These are phyloP conservation scores for Penicillium sp. DNA, from an alignment of 2,329 filamentous ascomycete genomes.

Conservation along the genomic window DNA sequence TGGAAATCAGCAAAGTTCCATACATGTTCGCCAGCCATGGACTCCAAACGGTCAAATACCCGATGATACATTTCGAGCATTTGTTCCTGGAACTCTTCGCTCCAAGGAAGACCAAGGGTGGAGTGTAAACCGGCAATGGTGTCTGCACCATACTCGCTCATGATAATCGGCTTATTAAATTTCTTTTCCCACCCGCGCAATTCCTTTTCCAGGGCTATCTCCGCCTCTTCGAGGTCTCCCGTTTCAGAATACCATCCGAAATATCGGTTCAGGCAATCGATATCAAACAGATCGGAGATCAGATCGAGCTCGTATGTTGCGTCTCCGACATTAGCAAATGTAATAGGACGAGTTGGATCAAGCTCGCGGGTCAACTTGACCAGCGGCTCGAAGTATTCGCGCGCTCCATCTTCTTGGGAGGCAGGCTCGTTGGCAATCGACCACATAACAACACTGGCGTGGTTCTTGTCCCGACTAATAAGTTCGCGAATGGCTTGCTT, in stretches of 20 bases:
- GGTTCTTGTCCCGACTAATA: constrained; percentile 27
- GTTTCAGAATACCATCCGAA: constrained; percentile 30
- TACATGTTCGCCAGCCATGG: constrained; percentile 27
- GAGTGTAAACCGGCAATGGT: constrained; percentile 29
- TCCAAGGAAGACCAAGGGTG: constrained; percentile 24
- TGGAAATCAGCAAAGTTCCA: constrained; percentile 11
- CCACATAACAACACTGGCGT: constrained; percentile 28
- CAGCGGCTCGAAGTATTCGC: constrained; percentile 28
- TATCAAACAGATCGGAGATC: constrained; percentile 28
- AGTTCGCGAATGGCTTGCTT: constrained; percentile 24
- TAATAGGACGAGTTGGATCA: constrained; percentile 26
- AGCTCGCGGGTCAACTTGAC: constrained; percentile 20
- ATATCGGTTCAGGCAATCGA: constrained; percentile 30
- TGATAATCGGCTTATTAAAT: constrained; percentile 29
- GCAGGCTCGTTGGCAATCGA: constrained; percentile 26
- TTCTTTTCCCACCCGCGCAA: constrained; percentile 23
- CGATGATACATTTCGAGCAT: constrained; percentile 30
- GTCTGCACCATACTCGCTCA: constrained; percentile 32
- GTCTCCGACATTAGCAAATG: constrained; percentile 22
- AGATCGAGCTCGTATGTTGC: constrained; percentile 8
- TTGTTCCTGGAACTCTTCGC: constrained; percentile 28
- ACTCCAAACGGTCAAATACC: constrained; percentile 28
- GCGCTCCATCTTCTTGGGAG: constrained; percentile 15
- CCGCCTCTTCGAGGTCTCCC: constrained; percentile 22
- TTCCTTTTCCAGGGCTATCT: constrained; percentile 22